Evolutionary conservation across 2,329 filamentous ascomycete species (phyloP), one percentile per base, ranked within the genome.

Genomic region (Aureobasidium uvarum): DNA sequence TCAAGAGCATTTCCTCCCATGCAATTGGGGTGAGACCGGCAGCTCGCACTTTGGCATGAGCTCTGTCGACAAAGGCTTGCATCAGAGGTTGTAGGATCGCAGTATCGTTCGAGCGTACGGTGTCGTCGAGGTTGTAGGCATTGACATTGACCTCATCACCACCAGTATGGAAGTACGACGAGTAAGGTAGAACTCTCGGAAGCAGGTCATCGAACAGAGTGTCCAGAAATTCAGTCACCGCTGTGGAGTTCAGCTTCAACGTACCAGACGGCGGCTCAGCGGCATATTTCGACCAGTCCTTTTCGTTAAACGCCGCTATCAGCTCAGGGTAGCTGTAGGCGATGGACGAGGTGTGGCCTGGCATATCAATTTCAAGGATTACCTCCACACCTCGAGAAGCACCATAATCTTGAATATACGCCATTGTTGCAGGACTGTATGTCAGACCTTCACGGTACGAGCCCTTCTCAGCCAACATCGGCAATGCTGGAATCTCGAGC

Each of bases 81-180:
- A 96, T 83, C 25, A 95, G 81, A 1, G 92, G 90, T 72, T 85
- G 83, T 43, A 96, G 79, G 16, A 94, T 83, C 1, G 79, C 76
- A 0, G 82, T 79, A 63, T 86, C 80, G 73, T 89, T 91, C 38
- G 87, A 89, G 6, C 81, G 76, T 43, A 96, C 86, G 0, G 85
- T 89, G 5, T 88, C 85, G 73, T 96, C 92, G 13, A 94, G 83
- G 46, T 80, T 80, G 72, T 91, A 93, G 62, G 88, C 85, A 71
- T 93, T 88, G 67, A 81, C 82, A 76, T 95, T 94, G 67, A 96
- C 86, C 79, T 96, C 92, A 72, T 96, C 92, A 64, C 92, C 92
- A 51, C 92, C 92, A 0, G 90, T 90, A 78, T 96, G 92, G 80
- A 94, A 96, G 78, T 94, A 86, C 7, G 85, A 79, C 2, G 88